These are phyloP conservation scores for Aspergillus quadrilineatus DNA, from an alignment of 2,329 filamentous ascomycete species.

Conservation along the genomic window DNA sequence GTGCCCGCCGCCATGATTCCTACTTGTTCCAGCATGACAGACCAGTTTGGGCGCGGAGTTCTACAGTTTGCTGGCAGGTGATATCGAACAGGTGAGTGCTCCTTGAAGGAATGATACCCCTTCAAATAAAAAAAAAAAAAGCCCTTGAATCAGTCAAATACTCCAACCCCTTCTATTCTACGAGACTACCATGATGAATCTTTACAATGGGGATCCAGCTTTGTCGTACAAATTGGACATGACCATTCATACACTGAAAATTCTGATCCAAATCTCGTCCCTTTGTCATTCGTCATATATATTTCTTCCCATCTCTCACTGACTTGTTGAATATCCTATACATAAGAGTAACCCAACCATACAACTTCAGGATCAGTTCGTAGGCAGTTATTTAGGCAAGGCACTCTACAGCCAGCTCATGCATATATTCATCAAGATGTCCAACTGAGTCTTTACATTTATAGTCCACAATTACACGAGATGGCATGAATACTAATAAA, in stretches of 20 bases:
- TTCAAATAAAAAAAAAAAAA: neutral
- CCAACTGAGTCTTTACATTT: no score
- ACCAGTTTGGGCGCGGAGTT: no score
- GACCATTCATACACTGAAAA: constrained; percentile 44
- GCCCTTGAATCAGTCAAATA: neutral
- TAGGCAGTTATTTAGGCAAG: neutral
- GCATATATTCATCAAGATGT: no score
- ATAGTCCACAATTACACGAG: no score
- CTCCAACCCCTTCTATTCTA: neutral
- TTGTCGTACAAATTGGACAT: constrained; percentile 29
- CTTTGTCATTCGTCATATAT: neutral
- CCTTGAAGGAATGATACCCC: no score
- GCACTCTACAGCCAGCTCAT: neutral
- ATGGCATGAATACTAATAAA: no score
- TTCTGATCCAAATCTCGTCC: constrained; percentile 32
- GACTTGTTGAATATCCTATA: neutral
- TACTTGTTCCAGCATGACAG: no score
- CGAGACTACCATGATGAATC: constrained; percentile 31
- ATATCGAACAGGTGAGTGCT: neutral
- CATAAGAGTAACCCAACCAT: neutral
- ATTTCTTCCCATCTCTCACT: neutral
- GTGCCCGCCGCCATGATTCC: no score
- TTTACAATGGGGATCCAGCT: constrained; percentile 33
- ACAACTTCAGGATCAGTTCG: neutral
- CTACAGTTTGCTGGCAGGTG: no score